phyloP scores from a whole-genome alignment of 495 filamentous ascomycete species.

The Arthonia radiata region DNA sequence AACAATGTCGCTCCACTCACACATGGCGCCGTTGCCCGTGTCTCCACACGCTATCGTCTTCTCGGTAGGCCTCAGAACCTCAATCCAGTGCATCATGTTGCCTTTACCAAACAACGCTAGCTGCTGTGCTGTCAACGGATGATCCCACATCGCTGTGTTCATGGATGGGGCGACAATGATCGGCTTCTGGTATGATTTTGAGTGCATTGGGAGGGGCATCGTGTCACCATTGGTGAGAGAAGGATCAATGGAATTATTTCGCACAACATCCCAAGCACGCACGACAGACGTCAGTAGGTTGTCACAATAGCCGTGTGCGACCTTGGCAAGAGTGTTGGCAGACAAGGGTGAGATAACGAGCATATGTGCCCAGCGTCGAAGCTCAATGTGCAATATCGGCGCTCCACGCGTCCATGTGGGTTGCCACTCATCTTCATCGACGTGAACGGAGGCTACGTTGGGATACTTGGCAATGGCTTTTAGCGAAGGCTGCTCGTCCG shows the following conservation, averaged over 20 bases:
- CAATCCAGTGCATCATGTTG: slow-evolving; percentile 57
- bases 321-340: slow-evolving; percentile 65
- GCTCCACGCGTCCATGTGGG: slow-evolving; percentile 41
- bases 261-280: slow-evolving; percentile 70
- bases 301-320: slow-evolving; percentile 39
- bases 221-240: too few species aligned
- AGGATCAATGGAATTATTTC: too few species aligned
- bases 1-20: slow-evolving; percentile 50
- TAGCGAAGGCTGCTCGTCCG: slow-evolving; percentile 38
- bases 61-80: slow-evolving; percentile 39
- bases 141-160: slow-evolving; percentile 80
- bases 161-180: slow-evolving; percentile 52
- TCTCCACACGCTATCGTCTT: slow-evolving; percentile 71
- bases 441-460: slow-evolving; percentile 48
- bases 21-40: slow-evolving; percentile 51
- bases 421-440: slow-evolving; percentile 61
- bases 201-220: too few species aligned
- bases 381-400: slow-evolving; percentile 63
- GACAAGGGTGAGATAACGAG: slow-evolving; percentile 55
- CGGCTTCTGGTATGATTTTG: slow-evolving; percentile 24
- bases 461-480: slow-evolving; percentile 21
- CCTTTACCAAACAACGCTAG: too few species aligned
- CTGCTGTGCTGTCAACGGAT: slow-evolving; percentile 55
- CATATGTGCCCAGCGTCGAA: slow-evolving; percentile 56
- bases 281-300: slow-evolving; percentile 45